A percentile compares a stretch with the other conserved stretches of the same genome.
These are phyloP conservation scores for Moesziomyces sp. DNA, from an alignment of 1,284 basidiomycete species.

Conservation along the genomic window DNA sequence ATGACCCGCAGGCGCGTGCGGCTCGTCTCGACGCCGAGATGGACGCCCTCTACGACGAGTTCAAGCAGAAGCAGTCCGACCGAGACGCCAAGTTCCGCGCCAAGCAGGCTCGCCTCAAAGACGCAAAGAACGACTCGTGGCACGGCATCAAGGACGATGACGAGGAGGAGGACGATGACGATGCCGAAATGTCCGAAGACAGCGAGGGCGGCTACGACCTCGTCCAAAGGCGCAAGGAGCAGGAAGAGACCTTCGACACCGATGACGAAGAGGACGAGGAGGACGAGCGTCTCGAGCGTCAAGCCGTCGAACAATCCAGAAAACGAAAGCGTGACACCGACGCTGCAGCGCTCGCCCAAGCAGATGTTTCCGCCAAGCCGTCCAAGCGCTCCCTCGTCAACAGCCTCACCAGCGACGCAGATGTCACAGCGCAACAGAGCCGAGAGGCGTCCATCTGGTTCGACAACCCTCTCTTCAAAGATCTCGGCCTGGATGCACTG, in stretches of 20 bases:
- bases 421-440: constrained; percentile 64
- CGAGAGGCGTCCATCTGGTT: constrained; percentile 84
- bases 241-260: constrained; percentile 72
- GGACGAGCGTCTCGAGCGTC: constrained; percentile 63
- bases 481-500: constrained; percentile 73
- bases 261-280: constrained; percentile 70
- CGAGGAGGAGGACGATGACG: constrained; percentile 66
- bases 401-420: constrained; percentile 45
- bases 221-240: constrained; percentile 75
- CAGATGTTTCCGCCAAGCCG: constrained; percentile 30
- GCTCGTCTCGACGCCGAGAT: constrained; percentile 80
- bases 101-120: constrained; percentile 81
- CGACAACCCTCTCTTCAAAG: constrained; percentile 90
- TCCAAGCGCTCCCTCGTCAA: constrained; percentile 42
- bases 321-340: constrained; percentile 44
- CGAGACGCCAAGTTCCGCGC: constrained; percentile 90
- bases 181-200: constrained; percentile 67
- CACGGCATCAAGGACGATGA: constrained; percentile 60
- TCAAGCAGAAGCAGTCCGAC: constrained; percentile 83
- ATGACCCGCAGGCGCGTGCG: constrained; percentile 72
- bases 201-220: constrained; percentile 78
- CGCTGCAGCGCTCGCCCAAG: constrained; percentile 3
- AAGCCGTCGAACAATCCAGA: constrained; percentile 61
- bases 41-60: constrained; percentile 88
- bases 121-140: constrained; percentile 70